Conservation (phyloP, 495 filamentous ascomycete species). For the Haplographium delicatum region DNA sequence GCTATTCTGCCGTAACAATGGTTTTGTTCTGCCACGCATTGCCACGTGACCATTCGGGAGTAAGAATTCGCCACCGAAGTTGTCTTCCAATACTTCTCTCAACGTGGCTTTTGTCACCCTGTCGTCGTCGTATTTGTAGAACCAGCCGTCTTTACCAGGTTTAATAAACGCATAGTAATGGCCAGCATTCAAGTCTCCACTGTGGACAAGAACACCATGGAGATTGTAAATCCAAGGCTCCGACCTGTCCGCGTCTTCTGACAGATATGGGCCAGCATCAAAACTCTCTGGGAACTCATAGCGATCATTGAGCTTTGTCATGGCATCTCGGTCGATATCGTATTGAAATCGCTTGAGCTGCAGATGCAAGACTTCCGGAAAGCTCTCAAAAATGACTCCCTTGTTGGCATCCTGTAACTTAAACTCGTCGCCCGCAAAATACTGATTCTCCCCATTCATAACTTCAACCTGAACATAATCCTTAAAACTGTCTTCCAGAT, state of each 20-base stretch:
- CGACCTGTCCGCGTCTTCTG: conserved; percentile 77
- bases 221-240: conserved; percentile 88
- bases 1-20: conserved; percentile 52
- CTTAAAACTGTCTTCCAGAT: conserved; percentile 87
- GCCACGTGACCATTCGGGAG: conserved; percentile 42
- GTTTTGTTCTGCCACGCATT: conserved; percentile 35
- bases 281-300: conserved; percentile 95
- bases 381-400: conserved; percentile 93
- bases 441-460: conserved; percentile 97
- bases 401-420: conserved; percentile 96
- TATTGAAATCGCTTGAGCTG: conserved; percentile 99
- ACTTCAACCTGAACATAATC: conserved; percentile 96
- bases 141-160: conserved; percentile 83
- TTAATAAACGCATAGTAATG: conserved; percentile 99
- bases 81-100: conserved; percentile 90
- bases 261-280: conserved; percentile 83
- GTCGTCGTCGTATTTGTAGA: conserved; percentile 98
- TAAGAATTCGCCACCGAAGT: conserved; percentile 86
- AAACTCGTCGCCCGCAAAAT: conserved; percentile 81
- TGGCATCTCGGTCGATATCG: conserved; percentile 87
- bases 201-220: conserved; percentile 94
- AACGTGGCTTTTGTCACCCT: conserved; percentile 88
- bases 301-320: conserved; percentile 99
- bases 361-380: conserved; percentile 90
- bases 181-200: conserved; percentile 93